Conservation (phyloP, 495 filamentous ascomycete genomes). For the Penicillium herquei region DNA sequence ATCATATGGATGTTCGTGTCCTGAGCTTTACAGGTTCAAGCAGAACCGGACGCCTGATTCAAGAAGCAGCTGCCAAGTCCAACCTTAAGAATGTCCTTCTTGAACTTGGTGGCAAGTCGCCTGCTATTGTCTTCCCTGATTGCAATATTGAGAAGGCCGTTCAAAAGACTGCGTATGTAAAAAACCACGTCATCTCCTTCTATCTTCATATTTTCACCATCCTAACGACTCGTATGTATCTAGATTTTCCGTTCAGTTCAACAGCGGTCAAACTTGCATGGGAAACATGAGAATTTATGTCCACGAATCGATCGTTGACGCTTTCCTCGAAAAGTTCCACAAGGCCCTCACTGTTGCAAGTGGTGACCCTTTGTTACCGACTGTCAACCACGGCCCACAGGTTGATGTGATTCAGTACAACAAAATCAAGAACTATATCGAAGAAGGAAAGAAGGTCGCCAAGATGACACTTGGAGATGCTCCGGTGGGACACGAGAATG, state of each 20-base stretch:
- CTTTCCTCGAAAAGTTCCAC: slow-evolving; percentile 78
- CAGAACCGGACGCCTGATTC: slow-evolving; percentile 18
- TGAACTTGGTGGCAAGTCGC: slow-evolving; percentile 41
- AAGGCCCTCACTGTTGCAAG: slow-evolving; percentile 54
- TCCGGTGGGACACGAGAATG: slow-evolving; percentile 20
- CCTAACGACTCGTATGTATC: too few species aligned
- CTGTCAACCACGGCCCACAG: slow-evolving; percentile 88
- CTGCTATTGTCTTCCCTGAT: slow-evolving; percentile 39
- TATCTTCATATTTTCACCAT: too few species aligned
- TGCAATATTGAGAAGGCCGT: slow-evolving; percentile 79
- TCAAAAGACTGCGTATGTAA: slow-evolving; percentile 55
- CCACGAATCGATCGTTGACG: slow-evolving; percentile 69
- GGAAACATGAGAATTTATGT: slow-evolving; percentile 50
- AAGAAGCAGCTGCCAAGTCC: slow-evolving; percentile 29
- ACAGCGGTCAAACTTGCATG: slow-evolving; percentile 52
- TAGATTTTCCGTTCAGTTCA: slow-evolving; percentile 37
- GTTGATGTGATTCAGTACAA: slow-evolving; percentile 82
- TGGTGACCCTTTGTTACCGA: slow-evolving; percentile 74
- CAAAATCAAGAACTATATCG: slow-evolving; percentile 84
- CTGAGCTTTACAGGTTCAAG: slow-evolving; percentile 28
- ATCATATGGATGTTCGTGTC: slow-evolving; percentile 75
- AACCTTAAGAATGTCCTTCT: slow-evolving; percentile 47
- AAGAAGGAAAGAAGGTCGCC: slow-evolving; percentile 72
- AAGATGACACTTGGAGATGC: slow-evolving; percentile 13
- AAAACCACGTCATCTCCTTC: too few species aligned